Base-by-base conservation (phyloP, 176 grass and related monocot genomes). In the Avena sativa region DNA sequence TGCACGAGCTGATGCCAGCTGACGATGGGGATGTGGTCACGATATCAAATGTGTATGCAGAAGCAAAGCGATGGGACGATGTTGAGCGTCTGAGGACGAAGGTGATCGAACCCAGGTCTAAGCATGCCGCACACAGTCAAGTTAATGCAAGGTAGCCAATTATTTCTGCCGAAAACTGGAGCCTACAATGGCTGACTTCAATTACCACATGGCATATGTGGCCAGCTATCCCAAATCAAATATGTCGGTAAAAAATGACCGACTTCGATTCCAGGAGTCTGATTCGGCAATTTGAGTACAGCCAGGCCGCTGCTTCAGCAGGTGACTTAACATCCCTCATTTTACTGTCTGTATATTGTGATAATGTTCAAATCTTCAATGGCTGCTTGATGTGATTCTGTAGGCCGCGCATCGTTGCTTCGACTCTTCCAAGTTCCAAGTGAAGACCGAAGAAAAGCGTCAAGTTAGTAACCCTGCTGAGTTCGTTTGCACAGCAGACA, bases 11-110 rank as follows among this genome's bases (percentile, higher is more conserved):
- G 71, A 79, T 79, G 30, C 53, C 83, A 11, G 10, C 78, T 0
- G 79, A 87, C 66, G 86, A 92, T 69, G 93, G 71, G 11, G 86
- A 85, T 58, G 34, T 74, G 76, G 73, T 92, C 55, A 40, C 71
- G 10, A 74, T 89, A 83, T 93, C 93, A 16, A 98, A 93, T 89
- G 87, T 82, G 58, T 98, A 89, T 84, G 91, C 93, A n/a, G 81
- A 95, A 80, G 86, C 93, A 80, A 82, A 83, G 16, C 81, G 88
- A 58, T 98, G 95, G 95, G 85, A 77, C 25, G 89, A 91, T 70
- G 91, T 89, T 4, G 89, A 92, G 68, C 83, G 77, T 77, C 76
- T 97, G 72, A 90, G 93, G 81, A 84, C 53, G 23, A 89, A 84
- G 50, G 53, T 89, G 50, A 69, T 62, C 10, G 46, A 84, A 77